Base-by-base conservation (phyloP, 2,329 filamentous ascomycete species). In the Aspergillus aculeatinus region DNA sequence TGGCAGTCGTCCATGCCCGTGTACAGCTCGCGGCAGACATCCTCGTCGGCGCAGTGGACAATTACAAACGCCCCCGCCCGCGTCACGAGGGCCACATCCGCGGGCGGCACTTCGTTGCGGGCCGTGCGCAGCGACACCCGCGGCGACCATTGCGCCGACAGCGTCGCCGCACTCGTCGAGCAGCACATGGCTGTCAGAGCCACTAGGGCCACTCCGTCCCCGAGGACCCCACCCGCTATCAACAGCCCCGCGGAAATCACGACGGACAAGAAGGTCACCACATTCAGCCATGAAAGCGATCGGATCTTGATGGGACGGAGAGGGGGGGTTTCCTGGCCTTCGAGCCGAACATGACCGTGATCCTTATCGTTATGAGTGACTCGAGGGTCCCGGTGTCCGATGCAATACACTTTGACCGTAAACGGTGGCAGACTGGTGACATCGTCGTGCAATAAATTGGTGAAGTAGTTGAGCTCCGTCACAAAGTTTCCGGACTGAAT, bases 1-100 rank as follows among this genome's bases (percentile, higher is more conserved):
- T 81, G 68, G 70, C 86, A 88, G 66, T 84, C 81, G 64, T 87
- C 85, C 0, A 83, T 86, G 16, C 84, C 84, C 0, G 80, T 81
- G 71, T 87, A 88, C 0, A 88, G 78, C 68, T 88, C 85, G n/a
- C 86, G 79, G 1, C 85, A 83, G 2, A 88, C 82, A 33, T 85
- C 81, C 69, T 88, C 85, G 5, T 80, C 79, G 67, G 85, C 87
- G 50, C 77, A 76, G 16, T 88, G 75, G 6, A 87, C 74, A 2
- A 88, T 70, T 2, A 35, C 31, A 63, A 88, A 87, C 1, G 83
- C 85, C 1, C 85, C 85, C 64, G 84, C 82, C 5, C 84, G 81
- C 1, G 85, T 87, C 29, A 82, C 80, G 58, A 88, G 86, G 29
- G 87, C 80, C n/a, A 88, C 80, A 63, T 88, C 85, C 1, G 85